Base-by-base conservation (phyloP, 1,284 basidiomycete species). In the Coniferiporia weirii region DNA sequence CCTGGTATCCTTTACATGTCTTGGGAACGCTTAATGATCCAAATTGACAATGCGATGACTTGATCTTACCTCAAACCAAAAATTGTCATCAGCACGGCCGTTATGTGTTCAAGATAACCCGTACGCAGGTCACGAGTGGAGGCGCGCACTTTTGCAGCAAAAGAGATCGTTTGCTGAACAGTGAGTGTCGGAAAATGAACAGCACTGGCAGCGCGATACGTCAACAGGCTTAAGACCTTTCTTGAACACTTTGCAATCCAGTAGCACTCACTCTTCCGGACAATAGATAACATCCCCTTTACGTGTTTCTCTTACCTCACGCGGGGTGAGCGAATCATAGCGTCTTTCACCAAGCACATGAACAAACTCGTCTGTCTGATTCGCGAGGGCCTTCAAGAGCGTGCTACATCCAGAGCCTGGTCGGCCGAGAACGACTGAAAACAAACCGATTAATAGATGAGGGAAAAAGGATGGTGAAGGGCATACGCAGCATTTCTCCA, bases 181-280 rank as follows among this genome's bases (percentile, higher is more conserved):
- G 87, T 89, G 20, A 93, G 75, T 3, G 85, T 84, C 1, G 90
- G 84, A 65, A 89, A 89, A 67, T 91, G 90, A 0, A 87, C 73
- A 64, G 93, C 91, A 62, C 74, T 54, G 56, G 50, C 10, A 56
- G 50, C 10, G 20, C 9, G 32, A 45, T 9, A 46, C 60, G 53
- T 19, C 40, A 47, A 48, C 22, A 40, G 27, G 27, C 27, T 27
- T 40, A 22, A 43, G 38, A 40, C 9, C 38, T 20, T 50, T 59
- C 38, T 15, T 17, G 38, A 7, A 5, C 15, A 35, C 7, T 22
- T 19, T 7, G 27, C 15, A 19, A 13, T 3, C 1, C 4, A 4
- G 56, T 36, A 13, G 12, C 20, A 27, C 32, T 45, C 20, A 58
- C 44, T 85, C 83, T 67, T 88, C 86, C 0, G 84, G 82, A 60